A percentile compares a stretch with the other conserved stretches of the same genome.
phyloP scores from a whole-genome alignment of 345 rosid genomes.

The Brassica rapa region DNA sequence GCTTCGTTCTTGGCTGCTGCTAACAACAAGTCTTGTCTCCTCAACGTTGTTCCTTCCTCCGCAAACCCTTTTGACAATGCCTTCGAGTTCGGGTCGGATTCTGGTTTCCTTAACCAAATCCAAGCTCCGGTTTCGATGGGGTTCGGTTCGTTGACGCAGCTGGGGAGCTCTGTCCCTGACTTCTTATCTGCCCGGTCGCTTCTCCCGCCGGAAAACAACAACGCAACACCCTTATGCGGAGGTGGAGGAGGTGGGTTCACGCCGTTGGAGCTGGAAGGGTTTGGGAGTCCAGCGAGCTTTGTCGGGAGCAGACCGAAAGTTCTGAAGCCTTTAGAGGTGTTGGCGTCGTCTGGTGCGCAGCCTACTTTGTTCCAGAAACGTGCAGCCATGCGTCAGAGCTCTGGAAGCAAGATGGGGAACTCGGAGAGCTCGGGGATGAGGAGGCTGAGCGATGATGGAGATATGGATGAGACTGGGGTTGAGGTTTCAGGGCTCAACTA shows the following conservation, averaged over 20 bases:
- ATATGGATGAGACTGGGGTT: conserved; percentile 53
- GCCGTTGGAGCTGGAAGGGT: conserved; percentile 51
- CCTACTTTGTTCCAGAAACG: conserved; percentile 86
- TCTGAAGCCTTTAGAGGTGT: conserved; percentile 60
- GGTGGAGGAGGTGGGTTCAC: conserved; percentile 38
- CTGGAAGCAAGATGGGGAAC: conserved; percentile 50
- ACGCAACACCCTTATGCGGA: conserved; percentile 17
- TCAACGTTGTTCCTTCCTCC: conserved; percentile 45
- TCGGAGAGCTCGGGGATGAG: conserved; percentile 55
- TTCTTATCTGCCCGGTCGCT: conserved; percentile 47
- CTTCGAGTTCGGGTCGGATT: conserved; percentile 62
- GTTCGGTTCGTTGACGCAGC: conserved; percentile 41
- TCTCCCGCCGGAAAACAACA: conserved; percentile 42
- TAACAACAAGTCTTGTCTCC: conserved; percentile 47
- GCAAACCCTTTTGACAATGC: conserved; percentile 59
- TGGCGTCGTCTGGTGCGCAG: conserved; percentile 57
- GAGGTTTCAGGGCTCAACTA: conserved; percentile 73
- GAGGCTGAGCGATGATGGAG: conserved; percentile 47
- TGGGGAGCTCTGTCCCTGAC: conserved; percentile 52
- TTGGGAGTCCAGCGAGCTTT: conserved; percentile 51
- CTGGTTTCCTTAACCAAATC: conserved; percentile 48
- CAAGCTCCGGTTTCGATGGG: conserved; percentile 50
- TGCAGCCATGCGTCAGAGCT: conserved; percentile 62
- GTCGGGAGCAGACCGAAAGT: conserved; percentile 45
- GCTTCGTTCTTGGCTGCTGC: conserved; percentile 29